phyloP scores from a whole-genome alignment of 805 yeast genomes.

The Pichia insulana region DNA sequence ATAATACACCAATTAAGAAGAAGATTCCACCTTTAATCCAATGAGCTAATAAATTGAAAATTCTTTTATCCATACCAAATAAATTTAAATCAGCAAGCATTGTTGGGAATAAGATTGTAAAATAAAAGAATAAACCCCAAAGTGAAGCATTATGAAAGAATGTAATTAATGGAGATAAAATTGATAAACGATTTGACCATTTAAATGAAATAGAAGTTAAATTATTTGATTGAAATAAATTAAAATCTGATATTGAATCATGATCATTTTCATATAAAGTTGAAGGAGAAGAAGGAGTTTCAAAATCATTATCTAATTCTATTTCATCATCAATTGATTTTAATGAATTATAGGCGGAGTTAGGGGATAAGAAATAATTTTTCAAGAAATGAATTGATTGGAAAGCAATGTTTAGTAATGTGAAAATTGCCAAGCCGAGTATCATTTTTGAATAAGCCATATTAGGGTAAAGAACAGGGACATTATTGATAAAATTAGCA shows the following conservation, averaged over 20 bases:
- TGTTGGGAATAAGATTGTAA: slow-evolving; percentile 44
- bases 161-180: slow-evolving; percentile 19
- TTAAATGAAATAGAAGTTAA: too few relatives aligned
- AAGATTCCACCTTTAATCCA: slow-evolving; percentile 95
- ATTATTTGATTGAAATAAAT: slow-evolving; percentile 8
- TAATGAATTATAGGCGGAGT: neutral
- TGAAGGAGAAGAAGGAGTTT: neutral
- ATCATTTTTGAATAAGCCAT: slow-evolving; percentile 67
- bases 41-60: slow-evolving; percentile 85
- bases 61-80: slow-evolving; percentile 56
- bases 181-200: too few relatives aligned
- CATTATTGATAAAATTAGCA: slow-evolving; percentile 48
- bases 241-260: slow-evolving; percentile 11
- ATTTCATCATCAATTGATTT: neutral
- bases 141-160: slow-evolving; percentile 44
- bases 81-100: slow-evolving; percentile 59
- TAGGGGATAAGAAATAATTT: neutral
- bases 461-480: slow-evolving; percentile 64
- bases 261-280: neutral
- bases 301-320: neutral
- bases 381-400: slow-evolving; percentile 34
- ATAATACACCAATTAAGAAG: slow-evolving; percentile 60
- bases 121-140: slow-evolving; percentile 55
- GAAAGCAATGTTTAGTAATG: slow-evolving; percentile 44
- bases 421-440: slow-evolving; percentile 45